A percentile compares a stretch with the other conserved stretches of the same genome.
Evolutionary conservation across 768 basidiomycete genomes (phyloP).

Genomic region (Suillus clintonianus): DNA sequence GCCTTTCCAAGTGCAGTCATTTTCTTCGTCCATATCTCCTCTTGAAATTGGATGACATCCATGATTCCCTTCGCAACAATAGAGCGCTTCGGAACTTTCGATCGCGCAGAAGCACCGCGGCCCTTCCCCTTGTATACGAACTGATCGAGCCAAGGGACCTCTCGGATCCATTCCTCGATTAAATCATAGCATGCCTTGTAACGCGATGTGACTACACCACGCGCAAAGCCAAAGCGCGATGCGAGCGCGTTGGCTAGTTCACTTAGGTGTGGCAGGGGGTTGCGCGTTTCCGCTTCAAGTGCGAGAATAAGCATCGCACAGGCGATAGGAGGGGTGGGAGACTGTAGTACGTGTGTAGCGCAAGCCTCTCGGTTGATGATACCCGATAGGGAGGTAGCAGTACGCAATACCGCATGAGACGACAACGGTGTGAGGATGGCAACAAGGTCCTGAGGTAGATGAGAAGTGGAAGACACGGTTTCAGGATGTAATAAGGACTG

Average conservation of each 20-base stretch:
- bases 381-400: conserved; percentile 48
- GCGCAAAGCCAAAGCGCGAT: conserved; percentile 47
- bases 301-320: conserved; percentile 71
- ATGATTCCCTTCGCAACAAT: conserved; percentile 68
- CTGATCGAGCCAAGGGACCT: conserved; percentile 75
- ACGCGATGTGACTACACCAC: conserved; percentile 62
- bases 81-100: conserved; percentile 62
- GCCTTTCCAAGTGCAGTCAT: conserved; percentile 37
- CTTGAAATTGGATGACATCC: conserved; percentile 69
- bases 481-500: conserved; percentile 37
- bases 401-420: conserved; percentile 39
- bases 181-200: conserved; percentile 68
- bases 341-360: conserved; percentile 41
- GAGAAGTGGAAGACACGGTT: conserved; percentile 21
- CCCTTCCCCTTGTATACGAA: conserved; percentile 42
- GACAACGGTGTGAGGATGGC: conserved; percentile 42
- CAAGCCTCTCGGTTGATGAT: conserved; percentile 41
- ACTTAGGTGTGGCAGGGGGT: conserved; percentile 51
- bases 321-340: conserved; percentile 52
- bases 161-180: conserved; percentile 57
- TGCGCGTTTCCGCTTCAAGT: conserved; percentile 64
- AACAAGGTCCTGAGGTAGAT: conserved; percentile 33
- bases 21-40: conserved; percentile 56
- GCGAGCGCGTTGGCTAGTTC: conserved; percentile 63
- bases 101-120: conserved; percentile 43